Conservation (phyloP, 208 protist species). For the Crithidia bombi region DNA sequence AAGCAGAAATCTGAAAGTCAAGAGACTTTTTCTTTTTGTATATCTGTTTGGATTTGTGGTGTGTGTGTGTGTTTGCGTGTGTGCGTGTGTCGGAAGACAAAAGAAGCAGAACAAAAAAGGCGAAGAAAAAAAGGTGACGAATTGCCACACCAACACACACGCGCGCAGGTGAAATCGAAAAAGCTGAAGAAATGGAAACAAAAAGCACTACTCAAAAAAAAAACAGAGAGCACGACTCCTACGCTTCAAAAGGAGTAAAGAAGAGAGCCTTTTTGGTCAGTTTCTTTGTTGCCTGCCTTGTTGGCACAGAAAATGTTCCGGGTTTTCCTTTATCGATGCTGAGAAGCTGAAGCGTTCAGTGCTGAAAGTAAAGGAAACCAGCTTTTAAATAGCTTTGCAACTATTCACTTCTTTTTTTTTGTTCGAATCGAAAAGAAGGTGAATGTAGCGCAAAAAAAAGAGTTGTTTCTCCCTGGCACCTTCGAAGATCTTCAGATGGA, state of each 20-base stretch:
- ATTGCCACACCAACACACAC: no score
- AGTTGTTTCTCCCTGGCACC: not conserved
- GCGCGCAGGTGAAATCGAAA: no score
- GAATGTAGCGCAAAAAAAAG: constrained; percentile 14
- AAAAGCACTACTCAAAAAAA: not conserved
- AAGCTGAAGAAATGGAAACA: no score
- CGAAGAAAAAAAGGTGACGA: no score
- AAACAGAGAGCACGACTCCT: constrained; percentile 14
- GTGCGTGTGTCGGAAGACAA: no score
- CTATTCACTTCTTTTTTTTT: not conserved
- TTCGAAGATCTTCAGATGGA: not conserved
- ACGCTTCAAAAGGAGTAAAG: not conserved
- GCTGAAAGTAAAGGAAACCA: not conserved
- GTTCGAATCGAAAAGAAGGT: no score
- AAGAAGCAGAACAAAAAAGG: no score
- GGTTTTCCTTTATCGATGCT: not conserved
- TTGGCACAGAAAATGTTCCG: no score
- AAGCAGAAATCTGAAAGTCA: not conserved
- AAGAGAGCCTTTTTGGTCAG: not conserved
- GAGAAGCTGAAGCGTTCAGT: not conserved
- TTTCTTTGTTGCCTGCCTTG: not conserved
- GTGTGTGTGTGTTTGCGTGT: no score
- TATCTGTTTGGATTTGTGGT: no score
- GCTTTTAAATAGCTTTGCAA: not conserved
- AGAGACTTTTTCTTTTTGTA: no score